phyloP scores from a whole-genome alignment of 768 basidiomycete genomes.

The Hypholoma sublateritium region DNA sequence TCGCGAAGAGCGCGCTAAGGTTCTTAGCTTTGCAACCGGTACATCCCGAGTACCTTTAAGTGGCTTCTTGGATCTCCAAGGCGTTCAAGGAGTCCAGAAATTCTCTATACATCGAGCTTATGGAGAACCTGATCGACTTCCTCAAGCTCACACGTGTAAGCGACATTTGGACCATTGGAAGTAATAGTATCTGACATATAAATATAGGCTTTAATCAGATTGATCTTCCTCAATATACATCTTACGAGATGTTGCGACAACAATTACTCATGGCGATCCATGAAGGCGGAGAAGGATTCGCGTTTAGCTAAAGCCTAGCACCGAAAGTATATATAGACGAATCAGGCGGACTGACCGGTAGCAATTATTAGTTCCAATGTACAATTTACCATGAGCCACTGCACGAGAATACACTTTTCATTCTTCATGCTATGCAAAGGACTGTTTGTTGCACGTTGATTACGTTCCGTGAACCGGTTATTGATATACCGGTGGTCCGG shows the following conservation, averaged over 20 bases:
- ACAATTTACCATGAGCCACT: conserved; percentile 14
- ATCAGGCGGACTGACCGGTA: conserved; percentile 6
- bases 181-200: conserved; percentile 9
- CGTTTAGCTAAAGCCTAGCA: conserved; percentile 51
- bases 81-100: conserved; percentile 89
- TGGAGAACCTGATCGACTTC: conserved; percentile 79
- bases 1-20: conserved; percentile 94
- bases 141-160: conserved; percentile 89
- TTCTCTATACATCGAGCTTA: conserved; percentile 97
- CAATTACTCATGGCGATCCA: conserved; percentile 90
- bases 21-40: conserved; percentile 95
- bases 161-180: too few species aligned
- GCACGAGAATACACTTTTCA: background rate
- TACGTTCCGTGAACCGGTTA: conserved; percentile 1
- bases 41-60: conserved; percentile 91
- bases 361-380: conserved; percentile 15
- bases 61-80: conserved; percentile 94
- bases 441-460: too few species aligned
- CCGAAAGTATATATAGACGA: conserved; percentile 1
- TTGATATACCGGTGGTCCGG: conserved; percentile 1
- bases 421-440: too few species aligned
- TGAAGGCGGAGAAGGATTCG: conserved; percentile 96
- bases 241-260: conserved; percentile 94
- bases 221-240: conserved; percentile 91
- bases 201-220: conserved; percentile 89